phyloP scores from a whole-genome alignment of 2,329 filamentous ascomycete genomes.

The Epichloe scottii region DNA sequence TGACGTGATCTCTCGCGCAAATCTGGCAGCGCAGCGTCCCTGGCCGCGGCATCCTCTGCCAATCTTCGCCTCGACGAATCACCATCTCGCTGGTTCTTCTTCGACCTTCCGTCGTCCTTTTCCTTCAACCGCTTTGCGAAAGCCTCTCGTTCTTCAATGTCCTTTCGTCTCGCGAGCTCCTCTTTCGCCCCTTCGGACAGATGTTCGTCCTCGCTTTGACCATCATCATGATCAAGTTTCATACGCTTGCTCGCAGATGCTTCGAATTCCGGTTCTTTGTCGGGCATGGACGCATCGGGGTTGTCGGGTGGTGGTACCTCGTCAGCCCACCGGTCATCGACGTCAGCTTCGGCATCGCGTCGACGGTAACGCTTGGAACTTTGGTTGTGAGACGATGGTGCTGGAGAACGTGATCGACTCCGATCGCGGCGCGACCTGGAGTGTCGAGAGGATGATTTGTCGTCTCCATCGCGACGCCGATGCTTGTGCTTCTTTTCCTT shows the following conservation, averaged over 20 bases:
- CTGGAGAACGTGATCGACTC: slow-evolving; percentile 23
- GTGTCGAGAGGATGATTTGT: slow-evolving; percentile 15
- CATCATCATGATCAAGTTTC: slow-evolving; percentile 47
- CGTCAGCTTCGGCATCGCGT: slow-evolving; percentile 34
- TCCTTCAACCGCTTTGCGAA: slow-evolving; percentile 65
- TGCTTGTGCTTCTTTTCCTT: slow-evolving; percentile 34
- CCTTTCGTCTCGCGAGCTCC: slow-evolving; percentile 48
- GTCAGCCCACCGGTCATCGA: slow-evolving; percentile 73
- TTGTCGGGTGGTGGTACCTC: slow-evolving; percentile 45
- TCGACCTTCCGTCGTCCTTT: slow-evolving; percentile 58
- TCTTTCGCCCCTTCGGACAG: slow-evolving; percentile 47
- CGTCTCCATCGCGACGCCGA: slow-evolving; percentile 24
- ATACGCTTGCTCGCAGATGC: slow-evolving; percentile 61
- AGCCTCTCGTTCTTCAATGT: slow-evolving; percentile 64
- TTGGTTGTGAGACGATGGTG: slow-evolving; percentile 13
- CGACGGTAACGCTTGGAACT: slow-evolving; percentile 31
- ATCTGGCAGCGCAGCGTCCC: slow-evolving; percentile 63
- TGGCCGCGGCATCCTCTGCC: slow-evolving; percentile 45
- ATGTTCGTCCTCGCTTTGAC: slow-evolving; percentile 23
- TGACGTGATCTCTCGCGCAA: slow-evolving; percentile 75
- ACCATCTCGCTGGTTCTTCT: slow-evolving; percentile 50
- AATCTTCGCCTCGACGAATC: slow-evolving; percentile 40
- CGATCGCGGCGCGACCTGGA: slow-evolving; percentile 17
- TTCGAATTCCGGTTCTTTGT: slow-evolving; percentile 45
- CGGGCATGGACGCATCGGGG: slow-evolving; percentile 23